phyloP scores from a whole-genome alignment of 148 eudicot species.

The Salicornia ramosissima region DNA sequence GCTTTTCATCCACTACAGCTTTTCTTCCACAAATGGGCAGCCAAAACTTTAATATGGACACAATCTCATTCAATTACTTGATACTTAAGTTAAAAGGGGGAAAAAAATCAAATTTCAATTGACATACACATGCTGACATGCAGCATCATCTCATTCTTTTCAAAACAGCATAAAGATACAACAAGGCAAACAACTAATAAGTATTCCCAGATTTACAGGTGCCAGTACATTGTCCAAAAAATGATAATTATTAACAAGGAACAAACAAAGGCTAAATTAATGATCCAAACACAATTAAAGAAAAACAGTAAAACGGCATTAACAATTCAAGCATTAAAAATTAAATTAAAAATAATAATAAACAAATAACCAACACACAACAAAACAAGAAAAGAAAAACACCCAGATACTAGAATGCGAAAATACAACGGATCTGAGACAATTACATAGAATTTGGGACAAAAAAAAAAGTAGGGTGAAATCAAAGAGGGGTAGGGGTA shows the following conservation, averaged over 20 bases:
- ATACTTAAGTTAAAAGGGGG: background rate
- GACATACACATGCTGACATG: constrained; percentile 26
- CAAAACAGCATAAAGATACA: background rate
- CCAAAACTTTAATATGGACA: constrained; percentile 3
- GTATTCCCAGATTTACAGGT: constrained; percentile 12
- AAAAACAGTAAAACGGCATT: constrained; percentile 1
- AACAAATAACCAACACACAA: constrained; percentile 1
- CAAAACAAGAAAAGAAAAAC: background rate
- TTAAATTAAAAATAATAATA: background rate
- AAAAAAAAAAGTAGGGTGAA: background rate
- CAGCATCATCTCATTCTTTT: constrained; percentile 15
- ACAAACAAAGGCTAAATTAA: background rate
- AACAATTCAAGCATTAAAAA: background rate
- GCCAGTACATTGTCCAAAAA: constrained; percentile 15
- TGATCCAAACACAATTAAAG: constrained; percentile 9
- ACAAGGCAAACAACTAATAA: background rate
- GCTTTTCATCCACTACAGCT: constrained; percentile 10
- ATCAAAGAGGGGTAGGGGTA: background rate
- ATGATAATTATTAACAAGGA: background rate
- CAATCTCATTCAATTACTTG: background rate
- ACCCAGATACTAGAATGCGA: constrained; percentile 17
- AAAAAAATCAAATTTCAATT: background rate
- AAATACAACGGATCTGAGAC: constrained; percentile 18
- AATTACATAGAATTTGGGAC: background rate
- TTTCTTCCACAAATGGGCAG: background rate